phyloP scores from a whole-genome alignment of 176 grass and related monocot genomes.

The Oryza officinalis region DNA sequence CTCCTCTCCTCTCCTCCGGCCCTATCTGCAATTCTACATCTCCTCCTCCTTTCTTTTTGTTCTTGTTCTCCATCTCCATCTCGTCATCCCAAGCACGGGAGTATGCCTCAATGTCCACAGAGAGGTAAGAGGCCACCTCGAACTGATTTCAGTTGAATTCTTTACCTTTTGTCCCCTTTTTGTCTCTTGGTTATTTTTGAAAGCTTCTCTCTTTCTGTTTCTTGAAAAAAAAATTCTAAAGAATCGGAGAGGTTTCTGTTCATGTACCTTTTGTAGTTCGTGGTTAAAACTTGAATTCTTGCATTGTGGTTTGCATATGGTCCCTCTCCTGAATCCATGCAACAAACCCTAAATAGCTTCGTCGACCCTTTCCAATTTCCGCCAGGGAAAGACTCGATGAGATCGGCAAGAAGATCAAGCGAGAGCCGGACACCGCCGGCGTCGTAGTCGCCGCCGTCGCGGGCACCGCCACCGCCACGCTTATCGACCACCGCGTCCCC shows the following conservation, averaged over 20 bases:
- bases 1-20: neutral
- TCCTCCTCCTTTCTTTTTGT: constrained; percentile 3
- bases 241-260: constrained; percentile 6
- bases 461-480: constrained; percentile 1
- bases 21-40: neutral
- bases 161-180: neutral
- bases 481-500: constrained; percentile 18
- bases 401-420: constrained; percentile 80
- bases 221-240: too few relatives aligned
- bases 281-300: neutral
- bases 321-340: neutral
- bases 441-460: neutral
- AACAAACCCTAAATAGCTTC: constrained; percentile 37
- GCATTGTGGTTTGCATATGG: neutral
- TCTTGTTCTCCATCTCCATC: neutral
- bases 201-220: neutral
- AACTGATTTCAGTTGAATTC: neutral
- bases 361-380: constrained; percentile 6
- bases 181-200: neutral
- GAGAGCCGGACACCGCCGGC: constrained; percentile 46
- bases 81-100: constrained; percentile 5
- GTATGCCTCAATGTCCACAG: constrained; percentile 94
- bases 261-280: constrained; percentile 15
- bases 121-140: constrained; percentile 52
- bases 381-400: constrained; percentile 71